Evolutionary conservation across 2,329 filamentous ascomycete genomes (phyloP).

Genomic region (Verticillium isaacii): DNA sequence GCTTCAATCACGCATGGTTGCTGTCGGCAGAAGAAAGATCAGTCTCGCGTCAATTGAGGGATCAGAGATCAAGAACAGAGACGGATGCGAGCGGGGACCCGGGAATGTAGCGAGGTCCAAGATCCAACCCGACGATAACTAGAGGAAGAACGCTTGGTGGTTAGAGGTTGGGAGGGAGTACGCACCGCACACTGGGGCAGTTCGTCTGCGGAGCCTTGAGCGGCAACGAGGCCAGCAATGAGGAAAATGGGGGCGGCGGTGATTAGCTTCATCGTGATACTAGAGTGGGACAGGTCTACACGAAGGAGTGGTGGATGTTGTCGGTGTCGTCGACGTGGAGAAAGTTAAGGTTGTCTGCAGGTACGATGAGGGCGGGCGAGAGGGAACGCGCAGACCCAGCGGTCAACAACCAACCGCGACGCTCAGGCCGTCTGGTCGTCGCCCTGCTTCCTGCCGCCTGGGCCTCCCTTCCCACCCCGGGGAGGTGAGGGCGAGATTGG

Average conservation of each 20-base stretch:
- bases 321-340: neutral
- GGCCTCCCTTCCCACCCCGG: neutral
- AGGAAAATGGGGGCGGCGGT: slow-evolving; percentile 23
- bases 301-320: neutral
- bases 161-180: slow-evolving; percentile 4
- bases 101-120: neutral
- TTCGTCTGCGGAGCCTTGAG: slow-evolving; percentile 20
- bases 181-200: slow-evolving; percentile 35
- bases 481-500: neutral
- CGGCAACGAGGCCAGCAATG: slow-evolving; percentile 25
- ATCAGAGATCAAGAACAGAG: neutral
- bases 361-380: neutral
- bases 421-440: neutral
- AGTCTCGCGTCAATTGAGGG: slow-evolving; percentile 15
- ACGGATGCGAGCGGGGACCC: neutral
- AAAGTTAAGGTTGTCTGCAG: neutral
- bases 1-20: slow-evolving; percentile 25
- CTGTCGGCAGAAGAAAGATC: slow-evolving; percentile 1
- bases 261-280: slow-evolving; percentile 28
- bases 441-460: neutral
- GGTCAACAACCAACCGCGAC: neutral
- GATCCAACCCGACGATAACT: neutral
- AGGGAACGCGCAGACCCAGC: neutral
- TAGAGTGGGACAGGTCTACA: neutral
- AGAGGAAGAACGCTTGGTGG: neutral